A percentile compares a stretch with the other conserved stretches of the same genome.
Conservation (phyloP, 305 asterid species). For the Solanum hybrid region DNA sequence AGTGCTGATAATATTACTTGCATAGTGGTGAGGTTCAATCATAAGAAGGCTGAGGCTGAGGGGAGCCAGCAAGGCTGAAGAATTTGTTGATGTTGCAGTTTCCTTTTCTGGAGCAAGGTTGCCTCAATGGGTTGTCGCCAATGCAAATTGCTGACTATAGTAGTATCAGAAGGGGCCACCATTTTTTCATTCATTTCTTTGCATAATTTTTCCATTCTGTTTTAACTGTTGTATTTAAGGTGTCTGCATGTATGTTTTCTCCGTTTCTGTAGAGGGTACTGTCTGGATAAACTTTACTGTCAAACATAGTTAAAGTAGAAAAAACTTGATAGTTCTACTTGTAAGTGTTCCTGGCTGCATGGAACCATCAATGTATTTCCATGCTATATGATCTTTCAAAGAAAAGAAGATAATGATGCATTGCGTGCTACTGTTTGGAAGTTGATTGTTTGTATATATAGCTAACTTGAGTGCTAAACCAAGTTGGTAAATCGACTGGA, state of each 20-base stretch:
- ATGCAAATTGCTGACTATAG: background rate
- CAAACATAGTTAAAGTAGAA: background rate
- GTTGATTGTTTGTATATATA: background rate
- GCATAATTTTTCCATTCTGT: constrained; percentile 15
- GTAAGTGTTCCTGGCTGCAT: background rate
- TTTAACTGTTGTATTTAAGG: constrained; percentile 8
- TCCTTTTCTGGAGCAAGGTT: constrained; percentile 3
- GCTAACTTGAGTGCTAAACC: background rate
- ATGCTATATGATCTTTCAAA: background rate
- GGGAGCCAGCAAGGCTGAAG: constrained; percentile 19
- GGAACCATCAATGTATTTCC: background rate
- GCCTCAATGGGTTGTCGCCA: background rate
- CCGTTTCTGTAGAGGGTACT: background rate
- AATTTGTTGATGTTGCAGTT: constrained; percentile 8
- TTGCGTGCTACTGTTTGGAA: background rate
- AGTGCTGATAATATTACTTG: constrained; percentile 98
- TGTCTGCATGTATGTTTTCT: background rate
- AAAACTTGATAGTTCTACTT: background rate
- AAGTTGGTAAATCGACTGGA: background rate
- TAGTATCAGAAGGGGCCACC: background rate
- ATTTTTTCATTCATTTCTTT: constrained; percentile 65
- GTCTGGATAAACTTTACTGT: constrained; percentile 2
- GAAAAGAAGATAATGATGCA: background rate
- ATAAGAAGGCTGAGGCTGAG: constrained; percentile 21
- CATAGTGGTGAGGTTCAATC: constrained; percentile 84